A percentile compares a stretch with the other conserved stretches of the same genome.
These are phyloP conservation scores for Neopestalotiopsis sp. DNA, from an alignment of 2,329 filamentous ascomycete genomes.

Conservation along the genomic window DNA sequence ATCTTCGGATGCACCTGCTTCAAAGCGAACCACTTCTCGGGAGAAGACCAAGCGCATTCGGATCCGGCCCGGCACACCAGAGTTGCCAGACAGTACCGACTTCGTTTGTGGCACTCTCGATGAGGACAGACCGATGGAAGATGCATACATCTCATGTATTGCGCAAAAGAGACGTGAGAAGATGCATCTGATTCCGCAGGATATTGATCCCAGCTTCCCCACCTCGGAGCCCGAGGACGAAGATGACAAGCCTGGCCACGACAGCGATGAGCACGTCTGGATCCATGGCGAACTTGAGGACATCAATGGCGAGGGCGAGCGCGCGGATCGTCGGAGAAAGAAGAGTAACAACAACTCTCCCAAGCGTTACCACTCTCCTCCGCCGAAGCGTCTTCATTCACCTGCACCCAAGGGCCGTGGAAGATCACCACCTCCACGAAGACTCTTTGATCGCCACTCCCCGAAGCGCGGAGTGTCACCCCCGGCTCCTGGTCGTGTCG, in stretches of 20 bases:
- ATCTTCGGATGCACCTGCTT: constrained; percentile 47
- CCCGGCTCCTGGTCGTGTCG: constrained; percentile 57
- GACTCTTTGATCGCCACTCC: constrained; percentile 69
- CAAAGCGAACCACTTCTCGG: constrained; percentile 35
- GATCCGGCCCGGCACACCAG: constrained; percentile 73
- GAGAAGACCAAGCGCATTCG: constrained; percentile 49
- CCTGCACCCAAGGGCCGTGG: constrained; percentile 56
- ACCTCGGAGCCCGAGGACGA: constrained; percentile 91
- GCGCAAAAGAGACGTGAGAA: constrained; percentile 82
- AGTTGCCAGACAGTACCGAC: constrained; percentile 95
- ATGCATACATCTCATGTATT: constrained; percentile 85
- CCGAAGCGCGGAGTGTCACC: constrained; percentile 63
- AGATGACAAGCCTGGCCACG: constrained; percentile 63
- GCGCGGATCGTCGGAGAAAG: constrained; percentile 52
- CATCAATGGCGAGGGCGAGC: constrained; percentile 61
- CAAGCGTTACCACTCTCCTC: constrained; percentile 63
- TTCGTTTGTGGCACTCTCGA: constrained; percentile 99
- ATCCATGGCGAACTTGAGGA: constrained; percentile 75
- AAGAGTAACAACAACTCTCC: constrained; percentile 61
- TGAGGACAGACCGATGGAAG: constrained; percentile 92
- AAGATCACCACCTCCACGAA: constrained; percentile 63
- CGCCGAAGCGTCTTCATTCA: constrained; percentile 52
- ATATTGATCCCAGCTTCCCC: constrained; percentile 96
- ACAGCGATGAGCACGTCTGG: constrained; percentile 73
- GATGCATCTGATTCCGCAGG: constrained; percentile 85